Conservation (phyloP, 176 grass and related monocot genomes). For the Avena eriantha region DNA sequence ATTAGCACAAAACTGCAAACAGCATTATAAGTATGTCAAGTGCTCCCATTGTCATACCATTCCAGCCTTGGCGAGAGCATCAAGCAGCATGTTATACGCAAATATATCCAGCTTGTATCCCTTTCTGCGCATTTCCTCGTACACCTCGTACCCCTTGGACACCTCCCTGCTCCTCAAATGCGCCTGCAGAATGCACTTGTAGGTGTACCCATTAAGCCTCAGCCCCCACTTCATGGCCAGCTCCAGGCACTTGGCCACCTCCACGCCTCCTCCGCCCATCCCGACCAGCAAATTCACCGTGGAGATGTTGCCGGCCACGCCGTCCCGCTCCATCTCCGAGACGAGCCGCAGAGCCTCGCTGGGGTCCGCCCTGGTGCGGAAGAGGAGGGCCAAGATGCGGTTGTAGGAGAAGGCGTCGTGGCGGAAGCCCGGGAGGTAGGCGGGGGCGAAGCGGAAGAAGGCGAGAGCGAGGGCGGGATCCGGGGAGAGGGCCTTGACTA, state of each 20-base stretch:
- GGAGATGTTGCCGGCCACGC: conserved; percentile 73
- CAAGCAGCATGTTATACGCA: conserved; percentile 90
- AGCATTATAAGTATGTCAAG: conserved; percentile 14
- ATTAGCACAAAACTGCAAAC: background rate
- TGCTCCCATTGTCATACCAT: conserved; percentile 57
- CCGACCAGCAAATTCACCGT: conserved; percentile 84
- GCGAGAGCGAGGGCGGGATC: conserved; percentile 58
- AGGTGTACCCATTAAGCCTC: conserved; percentile 77
- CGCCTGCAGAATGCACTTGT: conserved; percentile 89
- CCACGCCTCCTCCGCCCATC: conserved; percentile 58
- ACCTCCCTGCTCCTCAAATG: conserved; percentile 77
- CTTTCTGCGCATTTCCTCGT: conserved; percentile 82
- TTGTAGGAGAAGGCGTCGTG: conserved; percentile 96
- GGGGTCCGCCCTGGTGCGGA: conserved; percentile 30
- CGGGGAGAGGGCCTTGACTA: conserved; percentile 72
- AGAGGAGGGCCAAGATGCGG: conserved; percentile 70
- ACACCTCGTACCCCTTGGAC: conserved; percentile 64
- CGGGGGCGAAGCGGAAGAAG: conserved; percentile 77
- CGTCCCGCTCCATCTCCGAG: conserved; percentile 76
- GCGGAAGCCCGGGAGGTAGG: conserved; percentile 66
- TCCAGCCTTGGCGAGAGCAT: conserved; percentile 82
- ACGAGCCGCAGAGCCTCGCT: conserved; percentile 51
- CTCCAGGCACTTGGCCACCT: conserved; percentile 69
- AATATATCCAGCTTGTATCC: conserved; percentile 94
- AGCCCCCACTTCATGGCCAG: conserved; percentile 75